A percentile compares a stretch with the other conserved stretches of the same genome.
These are phyloP conservation scores for Gossypium trilobum DNA, from an alignment of 441 rosid species.

Conservation along the genomic window DNA sequence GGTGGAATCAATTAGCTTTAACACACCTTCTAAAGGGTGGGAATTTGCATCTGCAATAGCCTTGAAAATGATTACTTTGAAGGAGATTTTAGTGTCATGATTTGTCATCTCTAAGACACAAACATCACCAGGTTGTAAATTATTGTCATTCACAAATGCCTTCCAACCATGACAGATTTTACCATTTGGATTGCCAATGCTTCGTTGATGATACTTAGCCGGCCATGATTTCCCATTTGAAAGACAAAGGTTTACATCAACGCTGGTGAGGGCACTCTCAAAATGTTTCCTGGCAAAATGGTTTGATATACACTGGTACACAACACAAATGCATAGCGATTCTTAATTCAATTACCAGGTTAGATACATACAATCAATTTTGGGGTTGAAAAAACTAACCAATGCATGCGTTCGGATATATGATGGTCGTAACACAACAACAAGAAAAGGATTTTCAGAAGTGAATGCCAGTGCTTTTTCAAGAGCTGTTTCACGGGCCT, in stretches of 20 bases:
- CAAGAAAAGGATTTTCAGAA: constrained; percentile 15
- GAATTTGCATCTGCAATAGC: not conserved
- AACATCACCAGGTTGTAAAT: constrained; percentile 21
- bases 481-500: not conserved
- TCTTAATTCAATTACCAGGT: too few species aligned
- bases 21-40: not conserved
- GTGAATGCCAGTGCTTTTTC: constrained; percentile 14
- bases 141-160: constrained; percentile 14
- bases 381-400: constrained; percentile 14
- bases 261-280: not conserved
- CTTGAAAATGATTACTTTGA: constrained; percentile 15
- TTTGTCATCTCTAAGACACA: constrained; percentile 24
- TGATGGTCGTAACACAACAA: constrained; percentile 11
- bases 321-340: too few species aligned
- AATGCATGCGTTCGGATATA: not conserved
- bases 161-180: constrained; percentile 19
- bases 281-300: constrained; percentile 12
- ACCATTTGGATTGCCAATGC: not conserved
- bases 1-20: too few species aligned
- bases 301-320: not conserved
- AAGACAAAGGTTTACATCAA: constrained; percentile 4
- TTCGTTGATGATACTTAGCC: not conserved
- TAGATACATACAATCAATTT: too few species aligned
- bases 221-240: constrained; percentile 22
- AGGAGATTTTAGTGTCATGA: not conserved